Percentiles rank a stretch among this genome's conserved stretches.
These are phyloP conservation scores for Fraxinus platypoda DNA, from an alignment of 305 asterid species.

Conservation along the genomic window DNA sequence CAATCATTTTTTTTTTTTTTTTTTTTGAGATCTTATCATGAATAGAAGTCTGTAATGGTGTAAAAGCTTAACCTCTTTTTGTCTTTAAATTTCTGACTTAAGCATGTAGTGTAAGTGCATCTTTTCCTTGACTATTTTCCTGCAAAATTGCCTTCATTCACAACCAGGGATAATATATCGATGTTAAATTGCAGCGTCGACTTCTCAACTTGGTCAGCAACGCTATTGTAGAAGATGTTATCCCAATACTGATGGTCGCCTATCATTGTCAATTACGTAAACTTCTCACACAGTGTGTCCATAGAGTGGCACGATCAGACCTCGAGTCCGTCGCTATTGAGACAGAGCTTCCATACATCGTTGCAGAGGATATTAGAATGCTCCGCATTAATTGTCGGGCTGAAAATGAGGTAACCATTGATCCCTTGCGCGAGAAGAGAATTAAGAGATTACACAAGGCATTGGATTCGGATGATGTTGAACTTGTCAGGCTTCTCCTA, in stretches of 20 bases:
- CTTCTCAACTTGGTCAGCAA: slow-evolving; percentile 56
- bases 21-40: not conserved
- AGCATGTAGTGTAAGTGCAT: not conserved
- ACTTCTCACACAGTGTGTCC: slow-evolving; percentile 44
- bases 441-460: slow-evolving; percentile 59
- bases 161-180: not conserved
- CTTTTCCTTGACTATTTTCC: not conserved
- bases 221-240: slow-evolving; percentile 57
- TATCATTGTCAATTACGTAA: slow-evolving; percentile 49
- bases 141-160: not conserved
- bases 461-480: slow-evolving; percentile 66
- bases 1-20: not conserved
- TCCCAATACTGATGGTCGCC: slow-evolving; percentile 55
- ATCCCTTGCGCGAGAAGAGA: slow-evolving; percentile 47
- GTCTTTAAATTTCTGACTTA: not conserved
- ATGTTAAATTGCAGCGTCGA: slow-evolving; percentile 44
- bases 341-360: slow-evolving; percentile 45
- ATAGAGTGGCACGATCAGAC: slow-evolving; percentile 54
- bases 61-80: not conserved
- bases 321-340: slow-evolving; percentile 43
- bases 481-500: slow-evolving; percentile 57
- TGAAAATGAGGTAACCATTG: slow-evolving; percentile 30
- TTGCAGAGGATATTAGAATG: slow-evolving; percentile 41
- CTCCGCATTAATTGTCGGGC: slow-evolving; percentile 29
- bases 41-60: not conserved